Base-by-base conservation (phyloP, 208 protist genomes). In the Crithidia acanthocephali region DNA sequence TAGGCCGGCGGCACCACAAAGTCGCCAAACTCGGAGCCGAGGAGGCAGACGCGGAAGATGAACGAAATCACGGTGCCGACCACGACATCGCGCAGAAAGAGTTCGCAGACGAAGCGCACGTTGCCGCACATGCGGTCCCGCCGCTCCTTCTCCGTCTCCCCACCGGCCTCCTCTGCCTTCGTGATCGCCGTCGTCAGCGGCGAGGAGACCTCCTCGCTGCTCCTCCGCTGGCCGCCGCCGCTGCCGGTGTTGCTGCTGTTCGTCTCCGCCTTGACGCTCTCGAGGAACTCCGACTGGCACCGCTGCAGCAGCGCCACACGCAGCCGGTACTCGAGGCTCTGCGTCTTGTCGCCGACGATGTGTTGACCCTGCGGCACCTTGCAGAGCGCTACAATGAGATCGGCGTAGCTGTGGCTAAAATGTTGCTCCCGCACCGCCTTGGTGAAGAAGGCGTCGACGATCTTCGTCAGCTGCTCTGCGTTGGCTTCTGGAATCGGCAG, bases 401-500 rank as follows among this genome's bases (percentile, higher is more conserved):
- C 83, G 15, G 88, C 88, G 72, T 96, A 96, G 50, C 60, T 76
- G 64, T 81, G 72, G 16, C 84, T 81, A 68, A 94, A 96, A 65
- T 88, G 76, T 53, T 74, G 86, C 73, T 96, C 91, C 18, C 72
- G 71, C 48, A 96, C 84, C 25, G 86, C 88, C 73, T 96, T 96
- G 20, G 55, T 73, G 68, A 94, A 91, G 72, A 96, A 94, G n/a
- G 88, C 76, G 35, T 87, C 69, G 2, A 94, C 88, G 47, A 96
- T 85, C 30, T 87, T 84, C 51, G 74, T 70, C 23, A 96, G 64
- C 78, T 88, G 79, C 55, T 85, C 77, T 33, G 81, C 77, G 72
- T 81, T 92, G 4, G 88, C 86, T 56, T 94, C 88, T 0, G 91
- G 88, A 57, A 94, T 90, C 27, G 91, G 91, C 60, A 96, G 79